Evolutionary conservation across 2,329 filamentous ascomycete species (phyloP).

Genomic region (Zelopaecilomyces penicillatus): DNA sequence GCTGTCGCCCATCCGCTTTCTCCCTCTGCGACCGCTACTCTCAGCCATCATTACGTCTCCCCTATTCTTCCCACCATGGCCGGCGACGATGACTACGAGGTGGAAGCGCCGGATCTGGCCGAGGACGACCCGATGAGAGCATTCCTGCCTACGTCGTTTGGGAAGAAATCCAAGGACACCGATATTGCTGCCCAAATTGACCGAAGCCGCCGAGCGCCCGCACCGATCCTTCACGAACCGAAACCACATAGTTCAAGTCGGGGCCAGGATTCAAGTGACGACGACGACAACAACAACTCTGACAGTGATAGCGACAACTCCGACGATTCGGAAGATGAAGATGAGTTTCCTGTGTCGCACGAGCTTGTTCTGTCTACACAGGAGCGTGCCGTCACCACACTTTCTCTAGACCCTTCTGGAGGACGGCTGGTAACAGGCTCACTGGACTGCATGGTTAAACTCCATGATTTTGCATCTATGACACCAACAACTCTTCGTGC

Average conservation of each 20-base stretch:
- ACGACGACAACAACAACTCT: slow-evolving; percentile 20
- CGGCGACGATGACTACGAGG: slow-evolving; percentile 51
- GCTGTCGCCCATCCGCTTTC: slow-evolving; percentile 10
- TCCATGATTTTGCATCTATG: slow-evolving; percentile 94
- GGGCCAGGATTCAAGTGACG: slow-evolving; percentile 36
- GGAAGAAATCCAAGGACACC: slow-evolving; percentile 66
- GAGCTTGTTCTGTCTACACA: slow-evolving; percentile 91
- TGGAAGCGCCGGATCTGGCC: slow-evolving; percentile 46
- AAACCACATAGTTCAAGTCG: slow-evolving; percentile 5
- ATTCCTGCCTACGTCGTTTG: slow-evolving; percentile 77
- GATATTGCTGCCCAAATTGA: slow-evolving; percentile 77
- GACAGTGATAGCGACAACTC: slow-evolving; percentile 36
- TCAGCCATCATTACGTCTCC: slow-evolving; percentile 5
- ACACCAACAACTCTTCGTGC: slow-evolving; percentile 89
- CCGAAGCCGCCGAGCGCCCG: slow-evolving; percentile 52
- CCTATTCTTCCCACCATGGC: slow-evolving; percentile 36
- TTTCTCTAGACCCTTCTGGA: slow-evolving; percentile 78
- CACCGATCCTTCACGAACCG: slow-evolving; percentile 9
- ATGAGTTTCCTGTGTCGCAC: slow-evolving; percentile 87
- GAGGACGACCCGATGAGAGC: slow-evolving; percentile 63
- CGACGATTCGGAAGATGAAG: slow-evolving; percentile 61
- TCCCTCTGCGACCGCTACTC: slow-evolving; percentile 5
- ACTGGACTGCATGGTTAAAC: slow-evolving; percentile 80
- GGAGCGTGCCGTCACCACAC: slow-evolving; percentile 74
- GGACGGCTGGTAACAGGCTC: slow-evolving; percentile 83